phyloP scores from a whole-genome alignment of 495 filamentous ascomycete genomes.

The Neurospora intermedia region DNA sequence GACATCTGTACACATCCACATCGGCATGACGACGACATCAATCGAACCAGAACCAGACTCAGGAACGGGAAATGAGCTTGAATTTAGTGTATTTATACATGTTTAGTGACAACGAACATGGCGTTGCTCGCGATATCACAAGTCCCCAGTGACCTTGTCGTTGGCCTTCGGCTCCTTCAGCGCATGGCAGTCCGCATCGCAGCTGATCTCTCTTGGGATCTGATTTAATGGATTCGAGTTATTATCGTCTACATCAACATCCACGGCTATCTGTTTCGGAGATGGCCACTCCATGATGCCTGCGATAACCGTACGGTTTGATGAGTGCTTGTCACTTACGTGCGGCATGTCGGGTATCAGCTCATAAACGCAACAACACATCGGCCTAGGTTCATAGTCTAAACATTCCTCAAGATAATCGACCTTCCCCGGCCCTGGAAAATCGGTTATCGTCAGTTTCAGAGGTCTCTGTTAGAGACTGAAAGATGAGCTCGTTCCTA shows the following conservation, averaged over 20 bases:
- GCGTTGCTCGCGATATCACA: neutral
- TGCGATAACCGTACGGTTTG: neutral
- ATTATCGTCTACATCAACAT: neutral
- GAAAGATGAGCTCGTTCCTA: neutral
- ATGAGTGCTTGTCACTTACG: neutral
- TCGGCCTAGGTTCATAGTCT: constrained; percentile 3
- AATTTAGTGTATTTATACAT: neutral
- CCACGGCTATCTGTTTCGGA: neutral
- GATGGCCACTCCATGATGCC: neutral
- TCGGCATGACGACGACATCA: neutral
- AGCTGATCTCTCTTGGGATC: constrained; percentile 2
- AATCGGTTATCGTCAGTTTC: neutral
- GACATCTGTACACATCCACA: neutral
- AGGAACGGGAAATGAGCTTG: neutral
- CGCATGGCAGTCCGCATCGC: constrained; percentile 5
- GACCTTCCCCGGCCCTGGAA: constrained; percentile 7
- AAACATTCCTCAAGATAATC: constrained; percentile 4
- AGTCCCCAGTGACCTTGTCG: neutral
- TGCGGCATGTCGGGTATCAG: neutral
- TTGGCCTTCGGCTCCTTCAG: neutral
- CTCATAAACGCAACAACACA: constrained; percentile 8
- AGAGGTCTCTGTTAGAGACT: neutral
- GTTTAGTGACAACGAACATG: neutral
- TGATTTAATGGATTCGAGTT: neutral
- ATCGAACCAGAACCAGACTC: neutral